phyloP scores from a whole-genome alignment of 805 yeast genomes.

The Hyphopichia homilentoma region DNA sequence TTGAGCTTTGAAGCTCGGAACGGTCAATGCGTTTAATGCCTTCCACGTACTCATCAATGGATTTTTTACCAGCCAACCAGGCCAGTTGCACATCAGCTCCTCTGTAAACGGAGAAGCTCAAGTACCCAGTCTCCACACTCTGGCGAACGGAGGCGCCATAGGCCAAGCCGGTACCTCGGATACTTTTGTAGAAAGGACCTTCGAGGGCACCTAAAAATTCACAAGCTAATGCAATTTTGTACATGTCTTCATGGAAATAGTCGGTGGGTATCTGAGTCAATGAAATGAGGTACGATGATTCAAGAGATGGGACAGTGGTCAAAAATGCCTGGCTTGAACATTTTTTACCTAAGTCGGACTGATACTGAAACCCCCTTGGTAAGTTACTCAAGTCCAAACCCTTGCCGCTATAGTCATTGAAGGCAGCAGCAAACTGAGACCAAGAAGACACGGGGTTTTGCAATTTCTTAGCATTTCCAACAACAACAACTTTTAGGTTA shows the following conservation, averaged over 20 bases:
- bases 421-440: constrained; percentile 33
- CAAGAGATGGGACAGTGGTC: constrained; percentile 78
- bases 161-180: constrained; percentile 91
- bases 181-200: constrained; percentile 96
- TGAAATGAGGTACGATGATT: constrained; percentile 66
- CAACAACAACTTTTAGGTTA: constrained; percentile 63
- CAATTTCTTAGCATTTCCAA: constrained; percentile 62
- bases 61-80: constrained; percentile 57
- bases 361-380: constrained; percentile 52
- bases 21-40: constrained; percentile 56
- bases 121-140: constrained; percentile 61
- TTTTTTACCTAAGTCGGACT: constrained; percentile 52
- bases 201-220: constrained; percentile 82
- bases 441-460: constrained; percentile 58
- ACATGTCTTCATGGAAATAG: constrained; percentile 50
- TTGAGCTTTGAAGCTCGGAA: constrained; percentile 63
- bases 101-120: constrained; percentile 68
- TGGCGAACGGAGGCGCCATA: constrained; percentile 74
- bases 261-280: constrained; percentile 56
- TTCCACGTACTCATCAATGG: constrained; percentile 56
- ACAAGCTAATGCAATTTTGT: constrained; percentile 66
- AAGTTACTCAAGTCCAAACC: constrained; percentile 21
- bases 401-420: constrained; percentile 12
- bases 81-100: constrained; percentile 79
- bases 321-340: constrained; percentile 57